Evolutionary conservation across 768 basidiomycete species (phyloP).

Genomic region (Leccinum fibrillosum): DNA sequence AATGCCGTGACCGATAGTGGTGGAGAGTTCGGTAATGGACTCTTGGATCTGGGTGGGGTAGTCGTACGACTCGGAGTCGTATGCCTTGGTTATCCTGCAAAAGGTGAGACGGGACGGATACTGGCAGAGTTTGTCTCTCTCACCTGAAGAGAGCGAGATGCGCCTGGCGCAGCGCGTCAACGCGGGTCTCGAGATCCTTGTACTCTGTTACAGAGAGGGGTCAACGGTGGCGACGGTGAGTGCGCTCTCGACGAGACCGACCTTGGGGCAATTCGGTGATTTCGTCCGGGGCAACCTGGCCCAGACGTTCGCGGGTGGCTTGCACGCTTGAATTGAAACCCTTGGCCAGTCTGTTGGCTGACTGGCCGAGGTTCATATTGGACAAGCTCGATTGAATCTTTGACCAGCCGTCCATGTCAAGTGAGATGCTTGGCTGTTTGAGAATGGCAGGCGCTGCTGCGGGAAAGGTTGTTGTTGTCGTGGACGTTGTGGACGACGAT

Average conservation of each 20-base stretch:
- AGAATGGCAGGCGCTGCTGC: not conserved
- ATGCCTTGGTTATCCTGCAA: slow-evolving; percentile 78
- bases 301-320: slow-evolving; percentile 83
- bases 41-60: slow-evolving; percentile 89
- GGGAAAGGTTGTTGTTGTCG: not conserved
- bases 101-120: not conserved
- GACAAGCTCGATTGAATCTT: slow-evolving; percentile 63
- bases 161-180: slow-evolving; percentile 83
- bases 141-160: slow-evolving; percentile 79
- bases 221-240: not conserved
- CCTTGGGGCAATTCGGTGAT: slow-evolving; percentile 94
- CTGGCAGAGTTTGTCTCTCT: slow-evolving; percentile 11
- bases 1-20: slow-evolving; percentile 68
- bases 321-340: slow-evolving; percentile 81
- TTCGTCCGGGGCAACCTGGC: slow-evolving; percentile 87
- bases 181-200: slow-evolving; percentile 91
- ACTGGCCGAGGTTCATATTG: slow-evolving; percentile 68
- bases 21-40: slow-evolving; percentile 68
- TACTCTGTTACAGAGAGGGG: slow-evolving; percentile 61
- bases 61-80: slow-evolving; percentile 84
- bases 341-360: slow-evolving; percentile 73
- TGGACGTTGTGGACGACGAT: slow-evolving; percentile 2
- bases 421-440: not conserved
- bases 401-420: slow-evolving; percentile 52
- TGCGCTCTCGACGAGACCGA: slow-evolving; percentile 26